Conservation (phyloP, 768 basidiomycete species). For the Psilocybe azurescens region DNA sequence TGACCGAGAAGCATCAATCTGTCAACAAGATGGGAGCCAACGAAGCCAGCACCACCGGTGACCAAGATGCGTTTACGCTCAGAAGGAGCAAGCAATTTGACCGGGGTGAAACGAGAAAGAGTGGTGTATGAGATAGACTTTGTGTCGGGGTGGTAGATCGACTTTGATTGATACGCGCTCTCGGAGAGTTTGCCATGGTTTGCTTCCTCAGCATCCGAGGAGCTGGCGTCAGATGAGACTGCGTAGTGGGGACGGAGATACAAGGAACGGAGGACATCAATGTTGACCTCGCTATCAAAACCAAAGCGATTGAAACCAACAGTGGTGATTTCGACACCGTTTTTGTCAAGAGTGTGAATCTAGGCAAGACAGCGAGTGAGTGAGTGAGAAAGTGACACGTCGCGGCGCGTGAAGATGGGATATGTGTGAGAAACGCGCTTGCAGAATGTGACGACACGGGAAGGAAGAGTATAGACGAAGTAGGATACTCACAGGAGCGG, state of each 20-base stretch:
- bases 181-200: constrained; percentile 61
- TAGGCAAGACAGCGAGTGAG: constrained; percentile 33
- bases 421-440: constrained; percentile 15
- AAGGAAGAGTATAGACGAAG: background rate
- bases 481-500: constrained; percentile 22
- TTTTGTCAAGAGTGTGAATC: constrained; percentile 74
- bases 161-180: constrained; percentile 77
- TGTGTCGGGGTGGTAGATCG: constrained; percentile 81
- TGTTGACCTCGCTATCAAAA: constrained; percentile 84
- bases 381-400: constrained; percentile 5
- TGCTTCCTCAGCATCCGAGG: constrained; percentile 44
- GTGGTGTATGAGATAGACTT: constrained; percentile 92
- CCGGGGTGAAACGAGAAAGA: constrained; percentile 90
- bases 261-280: constrained; percentile 84
- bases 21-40: constrained; percentile 97
- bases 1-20: constrained; percentile 97
- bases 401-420: constrained; percentile 8
- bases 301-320: constrained; percentile 90
- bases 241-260: constrained; percentile 87
- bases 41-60: constrained; percentile 99
- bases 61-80: constrained; percentile 89
- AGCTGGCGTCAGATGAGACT: constrained; percentile 40
- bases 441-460: background rate
- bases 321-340: constrained; percentile 72
- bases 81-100: constrained; percentile 81